Evolutionary conservation across 768 basidiomycete species (phyloP), one percentile per base, ranked within the genome.

Genomic region (Rhodocollybia butyracea): DNA sequence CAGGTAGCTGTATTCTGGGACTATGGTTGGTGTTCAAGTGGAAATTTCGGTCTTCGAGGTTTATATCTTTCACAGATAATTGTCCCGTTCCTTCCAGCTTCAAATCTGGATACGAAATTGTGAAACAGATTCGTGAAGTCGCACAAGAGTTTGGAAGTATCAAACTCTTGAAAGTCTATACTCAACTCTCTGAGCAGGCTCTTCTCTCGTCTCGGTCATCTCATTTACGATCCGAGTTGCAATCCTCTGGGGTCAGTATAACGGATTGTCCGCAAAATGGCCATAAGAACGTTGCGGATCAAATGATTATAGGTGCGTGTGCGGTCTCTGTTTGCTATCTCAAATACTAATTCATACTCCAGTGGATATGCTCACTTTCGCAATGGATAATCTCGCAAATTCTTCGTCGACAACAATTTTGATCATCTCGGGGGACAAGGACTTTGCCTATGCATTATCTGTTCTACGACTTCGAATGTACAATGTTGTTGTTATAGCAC

Each of bases 401-500:
- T 63, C 77, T 26, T 85, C 84, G 4, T 21, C 12, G 15, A 68
- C 77, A 21, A 86, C 85, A 13, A 68, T 86, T 60, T 67, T 88
- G 41, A 70, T 89, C 34, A 83, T 89, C 60, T 77, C 86, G 0
- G 84, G 81, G 17, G 85, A 89, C 66, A 75, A 84, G 39, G 86
- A 88, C 64, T 82, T 86, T 60, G 78, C 80, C 10, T 88, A 86
- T 62, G 80, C 81, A n/a, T 66, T 86, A 42, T 80, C 85, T 1
- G 71, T 73, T 32, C 68, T 88, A 45, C 77, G 80, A 30, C 72
- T 82, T 51, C 77, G 84, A 55, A 69, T 70, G 42, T 84, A 82
- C 63, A 68, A 71, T 17, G 76, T 86, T 32, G 69, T 85, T 43
- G 58, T 86, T 24, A 67, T 87, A 41, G 73, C 74, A n/a, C 74